These are phyloP conservation scores for Penicillium fuscoglaucum DNA, from an alignment of 2,329 filamentous ascomycete genomes.

Conservation along the genomic window DNA sequence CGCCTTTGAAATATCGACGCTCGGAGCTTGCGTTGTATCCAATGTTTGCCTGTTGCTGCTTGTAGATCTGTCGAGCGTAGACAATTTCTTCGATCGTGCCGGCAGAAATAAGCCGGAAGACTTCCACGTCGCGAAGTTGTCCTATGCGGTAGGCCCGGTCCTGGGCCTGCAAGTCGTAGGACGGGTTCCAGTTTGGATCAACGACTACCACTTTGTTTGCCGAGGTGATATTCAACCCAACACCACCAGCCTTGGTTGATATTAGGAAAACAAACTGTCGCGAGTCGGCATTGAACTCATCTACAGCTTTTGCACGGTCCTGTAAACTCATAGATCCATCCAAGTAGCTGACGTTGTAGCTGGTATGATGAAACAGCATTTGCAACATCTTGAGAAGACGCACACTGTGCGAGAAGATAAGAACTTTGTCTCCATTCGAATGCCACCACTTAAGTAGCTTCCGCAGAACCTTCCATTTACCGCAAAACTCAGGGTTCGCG, in stretches of 20 bases:
- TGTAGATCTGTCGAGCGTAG: slow-evolving; percentile 96
- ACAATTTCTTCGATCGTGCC: slow-evolving; percentile 97
- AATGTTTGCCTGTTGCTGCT: slow-evolving; percentile 98
- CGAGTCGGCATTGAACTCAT: slow-evolving; percentile 87
- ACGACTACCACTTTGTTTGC: slow-evolving; percentile 98
- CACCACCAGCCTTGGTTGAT: slow-evolving; percentile 87
- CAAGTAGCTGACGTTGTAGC: slow-evolving; percentile 87
- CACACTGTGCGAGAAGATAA: slow-evolving; percentile 93
- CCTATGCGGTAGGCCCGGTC: slow-evolving; percentile 96
- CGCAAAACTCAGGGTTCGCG: slow-evolving; percentile 87
- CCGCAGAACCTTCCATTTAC: slow-evolving; percentile 91
- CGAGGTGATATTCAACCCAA: slow-evolving; percentile 93
- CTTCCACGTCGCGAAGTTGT: slow-evolving; percentile 88
- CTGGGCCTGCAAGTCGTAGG: slow-evolving; percentile 92
- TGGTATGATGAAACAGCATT: slow-evolving; percentile 81
- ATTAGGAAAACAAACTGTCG: slow-evolving; percentile 93
- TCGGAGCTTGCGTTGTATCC: slow-evolving; percentile 92
- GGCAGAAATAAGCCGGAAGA: slow-evolving; percentile 85
- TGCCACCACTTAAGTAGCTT: slow-evolving; percentile 90
- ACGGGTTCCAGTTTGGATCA: slow-evolving; percentile 96
- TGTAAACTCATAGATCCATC: slow-evolving; percentile 82
- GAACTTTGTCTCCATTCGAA: slow-evolving; percentile 83
- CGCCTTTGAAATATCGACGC: slow-evolving; percentile 90
- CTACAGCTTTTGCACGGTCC: slow-evolving; percentile 77
- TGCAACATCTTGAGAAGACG: slow-evolving; percentile 79